These are phyloP conservation scores for Beta macrorhiza DNA, from an alignment of 179 eudicot species.

Conservation along the genomic window DNA sequence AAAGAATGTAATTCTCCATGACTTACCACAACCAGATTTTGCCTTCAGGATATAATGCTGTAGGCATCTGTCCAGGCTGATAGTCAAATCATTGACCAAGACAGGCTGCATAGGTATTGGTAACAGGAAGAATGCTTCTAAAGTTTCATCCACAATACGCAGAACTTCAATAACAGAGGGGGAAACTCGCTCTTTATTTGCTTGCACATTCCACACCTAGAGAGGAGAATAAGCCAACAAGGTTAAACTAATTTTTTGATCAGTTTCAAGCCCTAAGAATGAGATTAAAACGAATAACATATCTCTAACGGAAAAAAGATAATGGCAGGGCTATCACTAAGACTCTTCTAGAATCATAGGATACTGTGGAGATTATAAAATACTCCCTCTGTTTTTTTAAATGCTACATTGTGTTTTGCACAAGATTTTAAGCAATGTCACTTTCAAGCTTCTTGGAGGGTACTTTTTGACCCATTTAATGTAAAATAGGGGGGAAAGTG, in stretches of 20 bases:
- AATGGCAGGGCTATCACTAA: too few relatives aligned
- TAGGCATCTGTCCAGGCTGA: constrained; percentile 74
- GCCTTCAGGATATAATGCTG: constrained; percentile 66
- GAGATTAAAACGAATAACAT: too few relatives aligned
- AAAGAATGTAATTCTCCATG: background rate
- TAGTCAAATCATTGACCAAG: constrained; percentile 64
- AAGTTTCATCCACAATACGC: constrained; percentile 70
- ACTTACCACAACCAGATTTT: constrained; percentile 83
- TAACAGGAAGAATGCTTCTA: constrained; percentile 87
- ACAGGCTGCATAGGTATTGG: constrained; percentile 79
- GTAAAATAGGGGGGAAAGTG: too few relatives aligned
- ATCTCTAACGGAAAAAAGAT: too few relatives aligned
- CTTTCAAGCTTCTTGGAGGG: too few relatives aligned
- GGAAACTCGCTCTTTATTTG: constrained; percentile 75
- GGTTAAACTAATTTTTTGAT: background rate
- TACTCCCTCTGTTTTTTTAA: too few relatives aligned
- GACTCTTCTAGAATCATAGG: too few relatives aligned
- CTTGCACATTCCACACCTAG: constrained; percentile 78
- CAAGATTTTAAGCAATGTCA: too few relatives aligned
- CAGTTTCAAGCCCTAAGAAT: too few relatives aligned
- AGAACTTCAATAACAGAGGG: constrained; percentile 82
- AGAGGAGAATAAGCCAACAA: constrained; percentile 4
- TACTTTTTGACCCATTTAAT: too few relatives aligned
- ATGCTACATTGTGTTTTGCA: too few relatives aligned
- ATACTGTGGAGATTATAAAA: too few relatives aligned